Evolutionary conservation across 805 yeast genomes (phyloP), one percentile per base, ranked within the genome.

Genomic region (Candida odintsovae): DNA sequence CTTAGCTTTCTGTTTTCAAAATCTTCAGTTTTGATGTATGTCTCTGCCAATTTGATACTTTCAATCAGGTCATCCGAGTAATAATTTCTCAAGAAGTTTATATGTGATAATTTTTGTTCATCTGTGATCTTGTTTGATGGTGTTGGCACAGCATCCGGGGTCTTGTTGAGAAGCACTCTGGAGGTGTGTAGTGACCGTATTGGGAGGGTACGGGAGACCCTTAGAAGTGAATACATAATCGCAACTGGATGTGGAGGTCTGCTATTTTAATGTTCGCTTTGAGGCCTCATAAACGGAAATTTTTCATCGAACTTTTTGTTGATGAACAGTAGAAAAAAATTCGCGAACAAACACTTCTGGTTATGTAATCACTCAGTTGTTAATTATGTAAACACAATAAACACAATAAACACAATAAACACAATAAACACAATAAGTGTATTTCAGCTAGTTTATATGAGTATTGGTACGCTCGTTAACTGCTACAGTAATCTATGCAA

Each of bases 31-130:
- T 79, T 71, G 43, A 90, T 80, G 18, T 78, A 73, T 6, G 84
- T 71, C 68, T 92, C 97, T 0, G 97, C 87, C 40, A 84, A 74
- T 55, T 85, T 72, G 54, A 94, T 88, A 44, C 95, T 79, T 61
- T 88, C 86, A 51, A 92, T 76, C 43, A 90, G 73, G 48, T 83
- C 85, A 28, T 90, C 87, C 9, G 92, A 80, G 65, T 92, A 92
- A 70, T 83, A 92, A 61, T 89, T 80, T 41, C 78, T 65, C 54
- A 90, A 57, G 38, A 65, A 54, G 23, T 64, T 62, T 37, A 68
- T 55, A 50, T 67, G 68, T 37, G 62, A 43, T 22, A 49, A 47
- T 37, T 62, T 55, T 28, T 43, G 46, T 2, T 47, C 46, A 38
- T 50, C 48, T 26, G 54, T 31, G 31, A 50, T 21, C 21, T 29